phyloP scores from a whole-genome alignment of 2,329 filamentous ascomycete species.

The Fusarium phyllophilum region DNA sequence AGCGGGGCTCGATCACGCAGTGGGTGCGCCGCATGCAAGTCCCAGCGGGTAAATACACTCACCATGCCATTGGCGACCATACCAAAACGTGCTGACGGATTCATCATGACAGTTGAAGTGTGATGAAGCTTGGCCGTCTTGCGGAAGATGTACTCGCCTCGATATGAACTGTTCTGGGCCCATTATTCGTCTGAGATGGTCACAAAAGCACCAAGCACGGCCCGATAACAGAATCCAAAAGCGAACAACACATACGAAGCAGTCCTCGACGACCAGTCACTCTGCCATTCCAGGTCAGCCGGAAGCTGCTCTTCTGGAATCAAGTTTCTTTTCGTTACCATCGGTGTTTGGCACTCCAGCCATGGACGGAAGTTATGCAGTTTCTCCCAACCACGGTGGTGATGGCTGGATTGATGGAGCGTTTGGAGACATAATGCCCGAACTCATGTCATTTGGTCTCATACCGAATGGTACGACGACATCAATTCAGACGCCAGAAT shows the following conservation, averaged over 20 bases:
- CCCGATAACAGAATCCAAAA: accelerated
- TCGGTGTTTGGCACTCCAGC: accelerated
- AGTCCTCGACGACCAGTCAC: accelerated
- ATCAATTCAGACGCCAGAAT: neutral
- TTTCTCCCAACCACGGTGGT: neutral
- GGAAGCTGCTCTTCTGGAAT: accelerated
- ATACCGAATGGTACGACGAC: accelerated
- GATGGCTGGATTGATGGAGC: neutral
- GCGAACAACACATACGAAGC: neutral
- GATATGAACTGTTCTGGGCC: neutral
- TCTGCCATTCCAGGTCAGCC: neutral
- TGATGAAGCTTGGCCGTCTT: neutral
- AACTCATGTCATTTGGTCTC: neutral
- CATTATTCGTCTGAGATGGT: neutral
- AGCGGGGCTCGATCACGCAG: neutral
- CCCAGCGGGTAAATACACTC: neutral
- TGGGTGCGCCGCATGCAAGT: neutral
- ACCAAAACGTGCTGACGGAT: neutral
- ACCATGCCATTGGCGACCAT: accelerated
- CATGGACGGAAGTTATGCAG: accelerated
- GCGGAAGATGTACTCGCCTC: neutral
- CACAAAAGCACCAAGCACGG: neutral
- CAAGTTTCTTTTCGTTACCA: accelerated
- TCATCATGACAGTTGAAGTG: neutral
- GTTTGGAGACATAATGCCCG: neutral